Evolutionary conservation across 371 early-diverging fungal genomes (phyloP), one percentile per base, ranked within the genome.

Genomic region (Rhizomucor pusillus): DNA sequence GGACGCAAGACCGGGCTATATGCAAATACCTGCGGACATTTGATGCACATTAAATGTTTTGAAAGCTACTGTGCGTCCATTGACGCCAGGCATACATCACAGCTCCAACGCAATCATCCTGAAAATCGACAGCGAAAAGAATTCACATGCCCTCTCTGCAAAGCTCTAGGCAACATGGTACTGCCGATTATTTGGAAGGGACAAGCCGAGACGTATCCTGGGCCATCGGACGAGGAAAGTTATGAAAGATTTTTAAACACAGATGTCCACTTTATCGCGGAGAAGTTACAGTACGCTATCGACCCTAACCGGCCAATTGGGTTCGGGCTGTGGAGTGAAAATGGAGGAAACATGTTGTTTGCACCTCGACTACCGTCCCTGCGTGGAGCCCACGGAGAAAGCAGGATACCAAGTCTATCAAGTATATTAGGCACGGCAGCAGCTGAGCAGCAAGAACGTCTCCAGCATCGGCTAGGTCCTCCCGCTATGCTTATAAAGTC

Each of bases 101-200:
- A 93, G 59, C 85, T 83, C 7, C 84, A 85, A 5, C 84, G 93
- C 29, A 94, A 90, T 50, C 90, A 92, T 53, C 92, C 95, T 0
- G 98, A 96, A 69, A 84, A 89, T 52, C 66, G 86, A 18, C 75
- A 80, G 0, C 81, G 87, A 29, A 79, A 80, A 46, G 98, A 98
- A 63, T 94, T 90, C 59, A 78, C 95, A 71, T 96, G 97, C 55
- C 97, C 97, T 0, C 78, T 95, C 5, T 97, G 98, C 77, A 96
- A 95, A 73, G 87, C 90, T 11, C 77, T 98, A 7, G 94, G 95
- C n/a, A 98, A 98, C 65, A 62, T 80, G 9, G 63, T 92, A 35
- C 60, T 91, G 3, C 90, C 92, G 0, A 75, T 90, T 3, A 66
- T 82, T 6, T 81, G 84, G 79, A 82, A 80, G 41, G 77, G 74